Conservation (phyloP, 139 green algal species). For the Chlorella vulgaris region DNA sequence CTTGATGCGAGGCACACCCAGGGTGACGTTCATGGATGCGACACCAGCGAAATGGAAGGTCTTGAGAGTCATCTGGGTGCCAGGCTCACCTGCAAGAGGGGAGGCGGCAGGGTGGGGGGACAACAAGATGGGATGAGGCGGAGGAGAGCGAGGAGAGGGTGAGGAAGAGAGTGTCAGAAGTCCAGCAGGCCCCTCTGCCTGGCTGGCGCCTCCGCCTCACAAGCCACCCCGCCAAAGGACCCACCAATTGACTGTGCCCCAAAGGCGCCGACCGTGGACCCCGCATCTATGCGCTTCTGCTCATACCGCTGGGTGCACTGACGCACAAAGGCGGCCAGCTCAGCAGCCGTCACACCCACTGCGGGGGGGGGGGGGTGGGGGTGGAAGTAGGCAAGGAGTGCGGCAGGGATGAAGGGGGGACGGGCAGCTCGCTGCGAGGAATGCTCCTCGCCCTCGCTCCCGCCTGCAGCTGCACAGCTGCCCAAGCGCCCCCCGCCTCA, state of each 20-base stretch:
- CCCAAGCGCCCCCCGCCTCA: too few relatives aligned
- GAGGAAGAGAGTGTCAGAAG: background rate
- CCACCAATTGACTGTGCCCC: slow-evolving; percentile 93
- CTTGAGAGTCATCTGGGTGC: slow-evolving; percentile 99
- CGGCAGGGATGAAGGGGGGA: background rate
- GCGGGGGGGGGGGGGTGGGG: background rate
- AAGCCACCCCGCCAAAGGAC: background rate
- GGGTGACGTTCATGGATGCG: slow-evolving; percentile 97
- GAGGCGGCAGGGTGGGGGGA: background rate
- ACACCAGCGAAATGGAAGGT: slow-evolving; percentile 99
- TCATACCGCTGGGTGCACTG: slow-evolving; percentile 66
- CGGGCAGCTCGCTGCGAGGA: background rate
- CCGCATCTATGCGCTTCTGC: slow-evolving; percentile 89
- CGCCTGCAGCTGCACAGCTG: too few relatives aligned
- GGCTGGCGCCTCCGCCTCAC: background rate
- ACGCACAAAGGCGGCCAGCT: slow-evolving; percentile 74
- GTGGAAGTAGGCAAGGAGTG: background rate
- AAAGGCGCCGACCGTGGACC: slow-evolving; percentile 89
- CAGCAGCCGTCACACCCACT: slow-evolving; percentile 58
- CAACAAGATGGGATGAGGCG: background rate
- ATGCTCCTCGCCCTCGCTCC: too few relatives aligned
- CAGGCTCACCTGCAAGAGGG: slow-evolving; percentile 79
- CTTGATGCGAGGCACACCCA: slow-evolving; percentile 98
- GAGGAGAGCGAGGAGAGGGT: background rate
- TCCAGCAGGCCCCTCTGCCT: background rate